A percentile compares a stretch with the other conserved stretches of the same genome.
phyloP scores from a whole-genome alignment of 768 basidiomycete genomes.

The Suillus occidentalis region DNA sequence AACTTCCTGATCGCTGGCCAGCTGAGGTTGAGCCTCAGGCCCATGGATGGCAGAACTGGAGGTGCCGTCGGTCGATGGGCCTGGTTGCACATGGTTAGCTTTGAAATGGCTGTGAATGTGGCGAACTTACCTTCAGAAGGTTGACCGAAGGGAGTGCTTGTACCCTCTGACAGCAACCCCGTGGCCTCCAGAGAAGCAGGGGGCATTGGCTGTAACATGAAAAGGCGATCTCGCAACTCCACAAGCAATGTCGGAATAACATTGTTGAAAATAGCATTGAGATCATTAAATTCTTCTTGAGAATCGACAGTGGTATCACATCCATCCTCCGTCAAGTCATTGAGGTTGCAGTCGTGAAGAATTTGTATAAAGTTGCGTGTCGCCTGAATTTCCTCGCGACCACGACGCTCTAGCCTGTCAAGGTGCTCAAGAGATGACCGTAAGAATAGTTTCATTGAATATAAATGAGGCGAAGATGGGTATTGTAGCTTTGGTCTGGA shows the following conservation, averaged over 20 bases:
- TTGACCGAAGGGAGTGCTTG: background rate
- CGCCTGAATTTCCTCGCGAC: background rate
- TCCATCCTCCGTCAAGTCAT: background rate
- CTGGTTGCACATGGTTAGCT: background rate
- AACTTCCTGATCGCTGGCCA: background rate
- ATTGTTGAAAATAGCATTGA: background rate
- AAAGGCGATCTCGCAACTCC: background rate
- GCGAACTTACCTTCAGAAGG: background rate
- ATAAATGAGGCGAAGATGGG: background rate
- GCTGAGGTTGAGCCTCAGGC: background rate
- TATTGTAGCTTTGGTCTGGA: background rate
- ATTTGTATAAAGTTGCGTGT: background rate
- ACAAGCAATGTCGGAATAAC: background rate
- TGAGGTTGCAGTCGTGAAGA: background rate
- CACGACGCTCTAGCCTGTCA: background rate
- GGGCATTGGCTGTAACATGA: background rate
- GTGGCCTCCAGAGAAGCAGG: background rate
- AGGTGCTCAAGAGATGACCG: background rate
- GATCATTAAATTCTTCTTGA: background rate
- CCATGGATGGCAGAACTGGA: background rate
- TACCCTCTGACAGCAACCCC: background rate
- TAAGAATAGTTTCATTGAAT: background rate
- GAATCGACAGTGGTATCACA: background rate
- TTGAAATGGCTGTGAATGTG: background rate
- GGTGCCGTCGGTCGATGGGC: background rate